These are phyloP conservation scores for Panicum miliaceum DNA, from an alignment of 176 grass and related monocot genomes.

Conservation along the genomic window DNA sequence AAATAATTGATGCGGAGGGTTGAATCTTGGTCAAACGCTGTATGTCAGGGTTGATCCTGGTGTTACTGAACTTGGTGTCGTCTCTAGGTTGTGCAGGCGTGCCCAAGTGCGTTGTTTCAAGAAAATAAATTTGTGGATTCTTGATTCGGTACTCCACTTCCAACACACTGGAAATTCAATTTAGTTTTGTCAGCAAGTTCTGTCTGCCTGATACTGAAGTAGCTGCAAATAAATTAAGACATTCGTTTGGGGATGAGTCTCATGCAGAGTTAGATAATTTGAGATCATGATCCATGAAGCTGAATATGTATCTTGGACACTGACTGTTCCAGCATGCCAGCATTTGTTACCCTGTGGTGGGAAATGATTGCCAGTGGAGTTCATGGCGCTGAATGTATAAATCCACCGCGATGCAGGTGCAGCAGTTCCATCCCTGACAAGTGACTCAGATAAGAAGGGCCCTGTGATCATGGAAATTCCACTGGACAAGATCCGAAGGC, in stretches of 20 bases:
- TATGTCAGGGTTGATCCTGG: background rate
- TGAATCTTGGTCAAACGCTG: background rate
- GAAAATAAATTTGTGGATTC: background rate
- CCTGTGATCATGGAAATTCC: constrained; percentile 82
- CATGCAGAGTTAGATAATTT: background rate
- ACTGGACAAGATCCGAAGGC: constrained; percentile 77
- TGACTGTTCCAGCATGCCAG: background rate
- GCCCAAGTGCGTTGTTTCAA: background rate
- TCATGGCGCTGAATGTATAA: constrained; percentile 14
- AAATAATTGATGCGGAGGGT: background rate
- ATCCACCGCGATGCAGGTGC: constrained; percentile 20
- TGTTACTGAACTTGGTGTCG: background rate
- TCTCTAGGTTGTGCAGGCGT: background rate
- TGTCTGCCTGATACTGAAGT: background rate
- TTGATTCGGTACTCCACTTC: constrained; percentile 10
- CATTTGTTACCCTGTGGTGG: background rate
- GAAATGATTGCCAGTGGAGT: background rate
- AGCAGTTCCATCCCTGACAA: constrained; percentile 27
- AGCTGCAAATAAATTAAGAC: background rate
- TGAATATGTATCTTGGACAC: background rate
- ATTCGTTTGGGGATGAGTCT: background rate
- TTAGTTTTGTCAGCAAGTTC: constrained; percentile 8
- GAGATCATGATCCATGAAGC: background rate
- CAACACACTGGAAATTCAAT: background rate
- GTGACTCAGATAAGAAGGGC: constrained; percentile 57